phyloP scores from a whole-genome alignment of 2,329 filamentous ascomycete species.

The Dactylellina cionopaga region DNA sequence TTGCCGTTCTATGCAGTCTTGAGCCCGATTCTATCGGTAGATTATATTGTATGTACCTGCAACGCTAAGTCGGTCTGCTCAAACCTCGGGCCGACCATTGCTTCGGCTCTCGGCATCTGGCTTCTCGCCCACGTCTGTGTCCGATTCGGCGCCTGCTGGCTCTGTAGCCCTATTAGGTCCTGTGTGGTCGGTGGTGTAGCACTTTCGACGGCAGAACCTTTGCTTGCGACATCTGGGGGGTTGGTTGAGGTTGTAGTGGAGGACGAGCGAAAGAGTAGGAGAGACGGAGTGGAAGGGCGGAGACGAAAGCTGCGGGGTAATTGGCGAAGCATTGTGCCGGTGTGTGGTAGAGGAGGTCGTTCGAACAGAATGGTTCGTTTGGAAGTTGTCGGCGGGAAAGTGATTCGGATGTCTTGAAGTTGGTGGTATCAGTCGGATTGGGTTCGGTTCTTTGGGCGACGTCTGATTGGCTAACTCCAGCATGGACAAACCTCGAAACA shows the following conservation, averaged over 20 bases:
- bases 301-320: constrained; percentile 34
- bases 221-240: constrained; percentile 1
- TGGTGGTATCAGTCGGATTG: constrained; percentile 27
- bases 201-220: constrained; percentile 22
- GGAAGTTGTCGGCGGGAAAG: background rate
- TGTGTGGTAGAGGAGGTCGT: background rate
- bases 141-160: constrained; percentile 88
- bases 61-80: constrained; percentile 94
- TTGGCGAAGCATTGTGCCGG: constrained; percentile 36
- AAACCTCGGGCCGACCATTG: constrained; percentile 93
- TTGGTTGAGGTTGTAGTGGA: constrained; percentile 21
- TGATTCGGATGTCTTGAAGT: background rate
- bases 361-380: background rate
- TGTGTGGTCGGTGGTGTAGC: constrained; percentile 17
- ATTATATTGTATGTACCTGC: constrained; percentile 88
- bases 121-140: constrained; percentile 81
- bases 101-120: constrained; percentile 80
- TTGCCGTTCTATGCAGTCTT: background rate
- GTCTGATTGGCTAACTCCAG: constrained; percentile 10
- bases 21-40: too few species aligned
- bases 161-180: constrained; percentile 58
- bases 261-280: constrained; percentile 11
- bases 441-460: constrained; percentile 2
- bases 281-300: constrained; percentile 2
- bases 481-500: background rate